These are phyloP conservation scores for Byssothecium circinans DNA, from an alignment of 2,329 filamentous ascomycete genomes.

Conservation along the genomic window DNA sequence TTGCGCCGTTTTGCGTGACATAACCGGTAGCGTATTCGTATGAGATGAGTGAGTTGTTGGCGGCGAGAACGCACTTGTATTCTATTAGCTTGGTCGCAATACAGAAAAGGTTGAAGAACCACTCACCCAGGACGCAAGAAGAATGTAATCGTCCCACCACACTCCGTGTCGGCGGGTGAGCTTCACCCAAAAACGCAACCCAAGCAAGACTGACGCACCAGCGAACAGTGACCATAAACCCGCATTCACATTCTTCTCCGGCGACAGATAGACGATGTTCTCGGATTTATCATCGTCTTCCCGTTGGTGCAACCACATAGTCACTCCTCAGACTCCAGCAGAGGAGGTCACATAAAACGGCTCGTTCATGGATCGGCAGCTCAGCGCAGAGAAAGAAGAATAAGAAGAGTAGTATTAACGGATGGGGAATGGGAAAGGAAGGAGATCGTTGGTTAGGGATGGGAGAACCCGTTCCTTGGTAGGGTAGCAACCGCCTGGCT, in stretches of 20 bases:
- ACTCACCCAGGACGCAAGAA: conserved; percentile 42
- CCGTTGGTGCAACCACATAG: conserved; percentile 4
- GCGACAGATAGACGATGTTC: conserved; percentile 34
- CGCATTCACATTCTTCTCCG: conserved; percentile 39
- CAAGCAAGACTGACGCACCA: conserved; percentile 41
- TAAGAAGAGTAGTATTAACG: neutral
- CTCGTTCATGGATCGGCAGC: conserved; percentile 2
- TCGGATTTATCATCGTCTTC: conserved; percentile 3
- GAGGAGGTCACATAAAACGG: neutral
- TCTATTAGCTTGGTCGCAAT: conserved; percentile 3
- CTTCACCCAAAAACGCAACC: conserved; percentile 42
- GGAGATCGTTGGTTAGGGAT: neutral
- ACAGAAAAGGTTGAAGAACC: neutral
- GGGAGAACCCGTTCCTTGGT: neutral
- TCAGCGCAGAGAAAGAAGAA: neutral
- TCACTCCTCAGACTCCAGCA: conserved; percentile 3
- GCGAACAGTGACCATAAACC: conserved; percentile 45
- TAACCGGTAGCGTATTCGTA: conserved; percentile 55
- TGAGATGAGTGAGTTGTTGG: conserved; percentile 51
- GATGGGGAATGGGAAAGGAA: neutral
- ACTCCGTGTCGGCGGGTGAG: conserved; percentile 42
- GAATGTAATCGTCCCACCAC: conserved; percentile 47
- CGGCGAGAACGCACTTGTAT: conserved; percentile 46
- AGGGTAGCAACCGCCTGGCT: neutral
- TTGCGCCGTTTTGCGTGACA: conserved; percentile 35